phyloP scores from a whole-genome alignment of 2,329 filamentous ascomycete genomes.

The Diplocarpon rosae region DNA sequence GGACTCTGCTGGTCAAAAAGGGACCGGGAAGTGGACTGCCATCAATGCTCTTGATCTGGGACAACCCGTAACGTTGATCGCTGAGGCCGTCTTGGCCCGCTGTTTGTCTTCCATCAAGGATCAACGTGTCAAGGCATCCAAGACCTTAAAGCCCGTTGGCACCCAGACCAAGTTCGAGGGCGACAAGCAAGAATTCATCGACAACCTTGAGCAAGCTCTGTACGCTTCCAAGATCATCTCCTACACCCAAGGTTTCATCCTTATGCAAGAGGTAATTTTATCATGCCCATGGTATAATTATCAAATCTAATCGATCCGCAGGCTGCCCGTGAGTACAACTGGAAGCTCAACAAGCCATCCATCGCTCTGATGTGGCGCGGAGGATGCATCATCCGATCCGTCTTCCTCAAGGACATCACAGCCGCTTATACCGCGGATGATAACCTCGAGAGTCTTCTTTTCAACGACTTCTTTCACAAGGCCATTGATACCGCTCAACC shows the following conservation, averaged over 20 bases:
- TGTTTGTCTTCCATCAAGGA: slow-evolving; percentile 91
- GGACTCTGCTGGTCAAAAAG: slow-evolving; percentile 97
- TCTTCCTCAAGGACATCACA: slow-evolving; percentile 99
- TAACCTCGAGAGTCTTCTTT: slow-evolving; percentile 94
- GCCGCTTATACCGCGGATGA: slow-evolving; percentile 89
- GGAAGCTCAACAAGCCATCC: slow-evolving; percentile 99
- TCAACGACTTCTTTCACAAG: slow-evolving; percentile 99
- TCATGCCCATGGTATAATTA: background rate
- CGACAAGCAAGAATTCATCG: slow-evolving; percentile 86
- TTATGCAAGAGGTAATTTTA: slow-evolving; percentile 82
- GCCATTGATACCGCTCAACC: slow-evolving; percentile 94
- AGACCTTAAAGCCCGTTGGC: slow-evolving; percentile 62
- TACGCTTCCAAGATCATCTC: slow-evolving; percentile 99
- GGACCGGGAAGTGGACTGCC: slow-evolving; percentile 99
- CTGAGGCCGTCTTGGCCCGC: slow-evolving; percentile 89
- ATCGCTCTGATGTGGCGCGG: slow-evolving; percentile 99
- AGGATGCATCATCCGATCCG: slow-evolving; percentile 98
- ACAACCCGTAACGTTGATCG: slow-evolving; percentile 96
- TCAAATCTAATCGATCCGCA: slow-evolving; percentile 29
- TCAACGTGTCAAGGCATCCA: slow-evolving; percentile 75
- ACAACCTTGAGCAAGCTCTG: slow-evolving; percentile 95
- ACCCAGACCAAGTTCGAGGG: slow-evolving; percentile 74
- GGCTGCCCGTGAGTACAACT: slow-evolving; percentile 90
- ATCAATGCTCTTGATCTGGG: slow-evolving; percentile 98
- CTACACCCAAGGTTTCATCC: slow-evolving; percentile 99